Evolutionary conservation across 176 grass and related monocot species (phyloP), one percentile per base, ranked within the genome.

Genomic region (Poa pratensis): DNA sequence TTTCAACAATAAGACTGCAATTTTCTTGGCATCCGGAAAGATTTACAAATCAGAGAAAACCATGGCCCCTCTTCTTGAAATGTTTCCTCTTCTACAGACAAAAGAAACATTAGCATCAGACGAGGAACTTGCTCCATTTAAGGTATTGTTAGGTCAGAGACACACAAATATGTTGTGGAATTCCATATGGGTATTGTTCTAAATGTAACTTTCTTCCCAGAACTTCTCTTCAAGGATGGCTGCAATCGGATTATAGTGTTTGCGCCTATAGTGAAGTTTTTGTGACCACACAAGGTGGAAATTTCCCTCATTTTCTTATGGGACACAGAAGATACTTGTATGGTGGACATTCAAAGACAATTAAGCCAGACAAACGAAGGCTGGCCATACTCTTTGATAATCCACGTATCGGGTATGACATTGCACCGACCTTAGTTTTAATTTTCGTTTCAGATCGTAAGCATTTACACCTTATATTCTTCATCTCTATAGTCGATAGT

Each of bases 191-290:
- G 24, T 3, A 9, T 83, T 75, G 37, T 69, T 82, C 53, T 85
- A 46, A n/a, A 59, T 34, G 55, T 23, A 6, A 18, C 16, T 22
- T 80, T 30, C n/a, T 71, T 89, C 59, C n/a, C 85, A 98, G 96
- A 90, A 94, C 86, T 98, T 92, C 84, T 98, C 96, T 34, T 98
- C 96, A 34, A 95, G 96, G 86, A 95, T 98, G 96, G 96, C 96
- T 64, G 96, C 96, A 73, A 81, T 98, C 52, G 96, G n/a, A 98
- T 82, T 98, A 98, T 57, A 92, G 77, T 68, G 84, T 98, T 28
- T 98, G 93, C 60, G 81, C 88, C 9, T 91, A 94, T 71, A 95
- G 96, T 59, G 93, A 98, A 86, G 91, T 90, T 51, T 98, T 98
- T 85, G 91, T 95, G 78, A 98, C 96, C 37, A 98, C 96, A 42